These are phyloP conservation scores for Suillus variegatus DNA, from an alignment of 768 basidiomycete species.

Conservation along the genomic window DNA sequence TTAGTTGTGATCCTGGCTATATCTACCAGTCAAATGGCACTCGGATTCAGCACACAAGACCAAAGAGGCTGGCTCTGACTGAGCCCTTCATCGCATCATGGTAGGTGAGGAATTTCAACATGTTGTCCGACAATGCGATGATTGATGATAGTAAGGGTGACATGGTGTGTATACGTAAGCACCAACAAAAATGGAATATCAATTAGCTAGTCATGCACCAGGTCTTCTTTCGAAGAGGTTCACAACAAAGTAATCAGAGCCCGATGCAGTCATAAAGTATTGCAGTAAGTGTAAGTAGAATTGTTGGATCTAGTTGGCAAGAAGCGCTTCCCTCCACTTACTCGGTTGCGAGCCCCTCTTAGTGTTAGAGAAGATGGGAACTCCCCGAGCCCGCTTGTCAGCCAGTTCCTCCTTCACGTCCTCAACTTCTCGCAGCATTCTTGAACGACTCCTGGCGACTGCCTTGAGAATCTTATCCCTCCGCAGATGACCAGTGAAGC, in stretches of 20 bases:
- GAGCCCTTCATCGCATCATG: not conserved
- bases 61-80: not conserved
- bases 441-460: slow-evolving; percentile 48
- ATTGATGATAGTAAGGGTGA: not conserved
- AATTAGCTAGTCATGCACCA: not conserved
- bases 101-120: not conserved
- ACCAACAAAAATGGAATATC: not conserved
- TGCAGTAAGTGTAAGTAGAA: not conserved
- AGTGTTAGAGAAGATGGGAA: slow-evolving; percentile 22
- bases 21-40: too few species aligned
- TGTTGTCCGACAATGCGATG: not conserved
- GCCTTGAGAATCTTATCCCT: slow-evolving; percentile 52
- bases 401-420: slow-evolving; percentile 36
- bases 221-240: not conserved
- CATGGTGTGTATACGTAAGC: not conserved
- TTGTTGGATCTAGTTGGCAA: not conserved
- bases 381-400: slow-evolving; percentile 25
- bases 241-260: not conserved
- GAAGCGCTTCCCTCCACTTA: not conserved
- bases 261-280: not conserved
- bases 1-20: not conserved
- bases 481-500: slow-evolving; percentile 40
- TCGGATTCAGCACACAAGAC: not conserved
- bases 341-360: not conserved
- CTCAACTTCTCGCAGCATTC: slow-evolving; percentile 42